A percentile compares a stretch with the other conserved stretches of the same genome.
Evolutionary conservation across 306 rosid species (phyloP).

Genomic region (Fagus crenata): DNA sequence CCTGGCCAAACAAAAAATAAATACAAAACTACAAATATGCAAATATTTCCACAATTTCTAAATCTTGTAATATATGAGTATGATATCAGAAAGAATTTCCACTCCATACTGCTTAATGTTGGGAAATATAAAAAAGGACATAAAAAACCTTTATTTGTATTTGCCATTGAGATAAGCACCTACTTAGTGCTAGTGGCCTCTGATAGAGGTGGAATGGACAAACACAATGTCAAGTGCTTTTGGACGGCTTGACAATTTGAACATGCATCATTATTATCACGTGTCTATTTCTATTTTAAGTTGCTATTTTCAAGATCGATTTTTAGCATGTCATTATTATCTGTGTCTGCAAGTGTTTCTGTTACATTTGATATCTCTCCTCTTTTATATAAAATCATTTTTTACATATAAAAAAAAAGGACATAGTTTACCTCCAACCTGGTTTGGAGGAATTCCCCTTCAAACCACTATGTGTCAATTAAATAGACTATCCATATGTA

Average conservation of each 20-base stretch:
- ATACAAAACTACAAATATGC: neutral
- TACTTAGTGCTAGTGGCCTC: neutral
- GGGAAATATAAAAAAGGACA: neutral
- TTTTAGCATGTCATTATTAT: neutral
- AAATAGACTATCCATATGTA: too few species aligned
- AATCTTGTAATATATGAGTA: too few species aligned
- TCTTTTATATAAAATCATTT: too few species aligned
- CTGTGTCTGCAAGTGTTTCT: neutral
- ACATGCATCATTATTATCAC: neutral
- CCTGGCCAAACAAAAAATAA: neutral
- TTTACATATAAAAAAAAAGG: too few species aligned
- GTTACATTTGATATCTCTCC: too few species aligned
- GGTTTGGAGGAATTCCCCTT: too few species aligned
- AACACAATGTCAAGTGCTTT: neutral
- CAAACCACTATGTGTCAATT: too few species aligned
- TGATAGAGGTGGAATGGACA: neutral
- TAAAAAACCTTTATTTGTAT: neutral
- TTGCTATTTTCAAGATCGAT: neutral
- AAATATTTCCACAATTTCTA: neutral
- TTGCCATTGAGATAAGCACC: neutral
- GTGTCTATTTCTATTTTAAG: neutral
- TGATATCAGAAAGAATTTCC: neutral
- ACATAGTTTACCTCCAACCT: too few species aligned
- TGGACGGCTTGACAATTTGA: neutral
- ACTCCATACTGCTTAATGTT: neutral